Evolutionary conservation across 1,284 basidiomycete genomes (phyloP).

Genomic region (Flammula alnicola): DNA sequence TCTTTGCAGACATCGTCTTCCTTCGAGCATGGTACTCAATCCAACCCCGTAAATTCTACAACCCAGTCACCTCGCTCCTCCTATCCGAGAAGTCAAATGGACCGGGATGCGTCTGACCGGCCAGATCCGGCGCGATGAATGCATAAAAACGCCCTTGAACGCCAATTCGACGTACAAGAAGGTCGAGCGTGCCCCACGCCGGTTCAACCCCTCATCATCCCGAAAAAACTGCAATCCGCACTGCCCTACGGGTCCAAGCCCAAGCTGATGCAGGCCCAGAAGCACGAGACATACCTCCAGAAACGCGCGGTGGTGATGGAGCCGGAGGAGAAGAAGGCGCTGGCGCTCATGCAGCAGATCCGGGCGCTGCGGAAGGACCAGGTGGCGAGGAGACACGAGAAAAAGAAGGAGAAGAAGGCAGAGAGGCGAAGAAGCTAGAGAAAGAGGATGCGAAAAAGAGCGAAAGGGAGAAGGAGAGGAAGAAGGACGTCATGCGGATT

Average conservation of each 20-base stretch:
- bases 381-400: conserved; percentile 75
- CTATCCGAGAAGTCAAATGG: conserved; percentile 83
- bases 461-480: conserved; percentile 81
- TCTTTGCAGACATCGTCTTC: conserved; percentile 85
- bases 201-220: conserved; percentile 91
- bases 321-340: conserved; percentile 91
- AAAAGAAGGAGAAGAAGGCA: conserved; percentile 76
- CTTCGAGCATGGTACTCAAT: conserved; percentile 97
- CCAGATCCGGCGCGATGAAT: conserved; percentile 85
- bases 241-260: conserved; percentile 95
- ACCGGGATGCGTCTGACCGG: conserved; percentile 96
- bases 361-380: conserved; percentile 92
- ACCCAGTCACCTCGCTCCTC: conserved; percentile 92
- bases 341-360: conserved; percentile 95
- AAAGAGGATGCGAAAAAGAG: conserved; percentile 70
- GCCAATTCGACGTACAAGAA: conserved; percentile 91
- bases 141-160: conserved; percentile 81
- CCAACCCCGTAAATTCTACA: conserved; percentile 95
- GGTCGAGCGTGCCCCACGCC: conserved; percentile 79
- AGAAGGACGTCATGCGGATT: conserved; percentile 77
- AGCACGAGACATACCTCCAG: conserved; percentile 83
- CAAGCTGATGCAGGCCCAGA: conserved; percentile 79
- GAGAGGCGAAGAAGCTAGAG: conserved; percentile 70
- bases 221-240: conserved; percentile 86
- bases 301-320: conserved; percentile 95